phyloP scores from a whole-genome alignment of 345 rosid species.

The Cardamine occulta region DNA sequence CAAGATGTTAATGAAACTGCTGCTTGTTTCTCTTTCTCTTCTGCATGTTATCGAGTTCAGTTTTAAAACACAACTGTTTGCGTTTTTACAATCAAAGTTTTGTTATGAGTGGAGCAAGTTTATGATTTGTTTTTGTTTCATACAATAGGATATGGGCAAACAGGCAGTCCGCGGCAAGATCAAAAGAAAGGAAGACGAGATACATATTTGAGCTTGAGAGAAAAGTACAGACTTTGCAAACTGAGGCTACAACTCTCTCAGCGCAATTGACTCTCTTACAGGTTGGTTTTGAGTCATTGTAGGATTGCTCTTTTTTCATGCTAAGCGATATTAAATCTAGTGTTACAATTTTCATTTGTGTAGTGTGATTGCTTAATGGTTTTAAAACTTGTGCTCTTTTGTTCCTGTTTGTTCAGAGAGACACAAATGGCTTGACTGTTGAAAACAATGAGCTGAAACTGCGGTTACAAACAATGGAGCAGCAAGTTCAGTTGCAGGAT shows the following conservation, averaged over 20 bases:
- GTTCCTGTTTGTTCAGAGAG: conserved; percentile 59
- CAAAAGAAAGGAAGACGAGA: conserved; percentile 95
- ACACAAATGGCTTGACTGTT: conserved; percentile 74
- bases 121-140: conserved; percentile 15
- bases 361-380: not conserved
- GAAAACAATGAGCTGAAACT: conserved; percentile 87
- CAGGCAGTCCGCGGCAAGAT: conserved; percentile 96
- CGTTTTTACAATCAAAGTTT: not conserved
- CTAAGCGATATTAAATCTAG: too few species aligned
- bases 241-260: conserved; percentile 88
- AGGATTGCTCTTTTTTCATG: conserved; percentile 7
- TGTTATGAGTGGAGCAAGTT: not conserved
- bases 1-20: not conserved
- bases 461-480: conserved; percentile 91
- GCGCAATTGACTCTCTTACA: conserved; percentile 87
- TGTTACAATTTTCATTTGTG: not conserved
- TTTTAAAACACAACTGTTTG: not conserved
- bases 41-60: not conserved
- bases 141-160: conserved; percentile 88
- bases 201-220: conserved; percentile 92
- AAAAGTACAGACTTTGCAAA: conserved; percentile 86
- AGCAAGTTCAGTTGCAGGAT: conserved; percentile 84
- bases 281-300: conserved; percentile 53
- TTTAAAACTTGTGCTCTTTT: not conserved
- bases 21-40: not conserved